These are phyloP conservation scores for Aspergillus indologenus DNA, from an alignment of 495 filamentous ascomycete species.

Conservation along the genomic window DNA sequence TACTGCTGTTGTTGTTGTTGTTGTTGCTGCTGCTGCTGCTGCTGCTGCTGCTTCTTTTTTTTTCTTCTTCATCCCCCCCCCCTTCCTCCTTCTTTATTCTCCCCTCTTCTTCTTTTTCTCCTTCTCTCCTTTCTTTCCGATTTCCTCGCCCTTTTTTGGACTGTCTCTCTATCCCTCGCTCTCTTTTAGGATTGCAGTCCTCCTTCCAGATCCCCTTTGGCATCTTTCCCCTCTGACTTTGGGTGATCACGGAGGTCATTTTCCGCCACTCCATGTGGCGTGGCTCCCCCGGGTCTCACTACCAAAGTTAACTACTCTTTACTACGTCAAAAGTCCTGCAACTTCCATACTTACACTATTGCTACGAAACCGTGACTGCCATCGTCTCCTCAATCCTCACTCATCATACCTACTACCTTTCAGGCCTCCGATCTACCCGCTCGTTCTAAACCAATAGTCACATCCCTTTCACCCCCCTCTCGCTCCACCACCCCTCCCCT, in stretches of 20 bases:
- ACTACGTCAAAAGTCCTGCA: constrained; percentile 12
- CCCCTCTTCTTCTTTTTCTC: constrained; percentile 12
- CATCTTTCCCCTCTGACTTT: constrained; percentile 4
- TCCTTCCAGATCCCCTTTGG: constrained; percentile 10
- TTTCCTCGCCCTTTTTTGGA: constrained; percentile 1
- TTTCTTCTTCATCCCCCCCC: constrained; percentile 11
- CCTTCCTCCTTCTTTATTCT: constrained; percentile 8
- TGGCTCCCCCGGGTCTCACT: constrained; percentile 13
- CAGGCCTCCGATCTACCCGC: constrained; percentile 10
- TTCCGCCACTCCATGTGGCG: constrained; percentile 21
- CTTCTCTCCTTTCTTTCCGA: constrained; percentile 12
- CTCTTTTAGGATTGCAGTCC: not conserved
- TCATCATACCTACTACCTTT: not conserved
- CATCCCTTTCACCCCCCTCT: not conserved
- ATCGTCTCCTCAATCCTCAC: not conserved
- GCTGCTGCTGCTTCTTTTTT: constrained; percentile 12
- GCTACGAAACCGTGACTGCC: constrained; percentile 9
- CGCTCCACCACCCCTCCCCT: constrained; percentile 2
- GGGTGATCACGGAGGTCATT: constrained; percentile 2
- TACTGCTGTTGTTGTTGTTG: too few relatives aligned
- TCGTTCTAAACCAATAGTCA: constrained; percentile 20
- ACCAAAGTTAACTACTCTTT: not conserved
- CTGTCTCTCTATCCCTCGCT: constrained; percentile 9
- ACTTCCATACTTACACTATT: constrained; percentile 2
- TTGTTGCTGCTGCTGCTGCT: not conserved